phyloP scores from a whole-genome alignment of 1,284 basidiomycete genomes.

The Tylopilus microsporus region DNA sequence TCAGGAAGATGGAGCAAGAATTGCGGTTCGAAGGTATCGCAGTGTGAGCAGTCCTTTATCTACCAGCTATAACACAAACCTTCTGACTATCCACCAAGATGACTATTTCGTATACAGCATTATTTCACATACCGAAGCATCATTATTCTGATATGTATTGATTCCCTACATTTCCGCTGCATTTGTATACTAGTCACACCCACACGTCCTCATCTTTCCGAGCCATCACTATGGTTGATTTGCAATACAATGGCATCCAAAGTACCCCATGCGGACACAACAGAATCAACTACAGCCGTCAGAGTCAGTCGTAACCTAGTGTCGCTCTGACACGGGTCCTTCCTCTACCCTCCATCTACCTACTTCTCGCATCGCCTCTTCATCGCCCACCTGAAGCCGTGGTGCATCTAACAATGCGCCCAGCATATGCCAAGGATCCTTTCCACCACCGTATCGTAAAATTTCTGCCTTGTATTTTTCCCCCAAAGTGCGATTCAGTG shows the following conservation, averaged over 20 bases:
- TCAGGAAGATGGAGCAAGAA: constrained; percentile 26
- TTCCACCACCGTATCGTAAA: constrained; percentile 80
- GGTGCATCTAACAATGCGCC: constrained; percentile 67
- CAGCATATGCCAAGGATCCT: constrained; percentile 92
- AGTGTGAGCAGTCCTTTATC: constrained; percentile 5
- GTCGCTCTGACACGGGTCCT: constrained; percentile 50
- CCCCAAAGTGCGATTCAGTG: constrained; percentile 61
- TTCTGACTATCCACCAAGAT: constrained; percentile 8
- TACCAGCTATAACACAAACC: neutral
- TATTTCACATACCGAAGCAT: constrained; percentile 10
- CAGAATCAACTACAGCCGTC: too few species aligned
- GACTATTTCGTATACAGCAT: neutral
- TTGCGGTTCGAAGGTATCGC: constrained; percentile 24
- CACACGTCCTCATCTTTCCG: constrained; percentile 2
- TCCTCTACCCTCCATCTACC: constrained; percentile 82
- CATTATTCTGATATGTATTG: constrained; percentile 22
- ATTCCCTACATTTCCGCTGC: neutral
- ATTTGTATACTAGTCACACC: neutral
- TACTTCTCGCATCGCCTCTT: constrained; percentile 81
- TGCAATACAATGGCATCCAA: constrained; percentile 1
- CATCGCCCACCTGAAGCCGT: constrained; percentile 64
- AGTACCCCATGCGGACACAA: neutral
- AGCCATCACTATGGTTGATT: neutral
- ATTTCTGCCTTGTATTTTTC: constrained; percentile 79
- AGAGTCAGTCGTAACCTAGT: constrained; percentile 39